Evolutionary conservation across 1,284 basidiomycete species (phyloP).

Genomic region (Pterula multifida): DNA sequence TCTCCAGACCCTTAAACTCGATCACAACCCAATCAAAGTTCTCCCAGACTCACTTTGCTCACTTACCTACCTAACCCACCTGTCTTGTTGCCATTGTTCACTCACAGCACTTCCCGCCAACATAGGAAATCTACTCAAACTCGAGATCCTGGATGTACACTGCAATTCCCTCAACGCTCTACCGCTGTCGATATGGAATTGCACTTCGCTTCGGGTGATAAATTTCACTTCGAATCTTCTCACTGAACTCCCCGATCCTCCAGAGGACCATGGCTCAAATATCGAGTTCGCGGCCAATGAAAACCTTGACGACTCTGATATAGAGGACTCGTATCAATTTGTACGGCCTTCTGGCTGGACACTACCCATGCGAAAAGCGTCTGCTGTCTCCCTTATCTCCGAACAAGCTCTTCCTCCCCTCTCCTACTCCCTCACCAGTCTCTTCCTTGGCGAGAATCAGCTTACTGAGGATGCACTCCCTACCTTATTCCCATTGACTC

Average conservation of each 20-base stretch:
- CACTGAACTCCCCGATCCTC: slow-evolving; percentile 61
- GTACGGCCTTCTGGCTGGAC: background rate
- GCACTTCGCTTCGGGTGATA: slow-evolving; percentile 60
- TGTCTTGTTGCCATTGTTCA: slow-evolving; percentile 88
- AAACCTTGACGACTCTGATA: background rate
- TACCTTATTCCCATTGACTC: slow-evolving; percentile 62
- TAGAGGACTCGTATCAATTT: background rate
- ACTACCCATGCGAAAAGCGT: slow-evolving; percentile 27
- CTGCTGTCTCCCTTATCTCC: slow-evolving; percentile 21
- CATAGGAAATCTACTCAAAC: slow-evolving; percentile 68
- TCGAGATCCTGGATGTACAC: slow-evolving; percentile 78
- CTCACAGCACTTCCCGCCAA: slow-evolving; percentile 68
- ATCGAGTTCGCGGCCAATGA: slow-evolving; percentile 3
- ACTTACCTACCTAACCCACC: slow-evolving; percentile 56
- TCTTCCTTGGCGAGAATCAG: slow-evolving; percentile 87
- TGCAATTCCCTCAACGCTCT: slow-evolving; percentile 84
- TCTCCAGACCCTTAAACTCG: slow-evolving; percentile 63
- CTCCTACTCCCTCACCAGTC: slow-evolving; percentile 58
- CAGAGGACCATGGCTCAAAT: slow-evolving; percentile 14
- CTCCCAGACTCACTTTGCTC: slow-evolving; percentile 77
- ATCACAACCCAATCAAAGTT: slow-evolving; percentile 80
- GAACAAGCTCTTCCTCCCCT: slow-evolving; percentile 47
- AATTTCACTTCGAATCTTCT: slow-evolving; percentile 90
- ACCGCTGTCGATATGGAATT: slow-evolving; percentile 77
- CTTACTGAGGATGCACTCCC: slow-evolving; percentile 77